phyloP scores from a whole-genome alignment of 208 protist genomes.

The Wallacemonas sp. region DNA sequence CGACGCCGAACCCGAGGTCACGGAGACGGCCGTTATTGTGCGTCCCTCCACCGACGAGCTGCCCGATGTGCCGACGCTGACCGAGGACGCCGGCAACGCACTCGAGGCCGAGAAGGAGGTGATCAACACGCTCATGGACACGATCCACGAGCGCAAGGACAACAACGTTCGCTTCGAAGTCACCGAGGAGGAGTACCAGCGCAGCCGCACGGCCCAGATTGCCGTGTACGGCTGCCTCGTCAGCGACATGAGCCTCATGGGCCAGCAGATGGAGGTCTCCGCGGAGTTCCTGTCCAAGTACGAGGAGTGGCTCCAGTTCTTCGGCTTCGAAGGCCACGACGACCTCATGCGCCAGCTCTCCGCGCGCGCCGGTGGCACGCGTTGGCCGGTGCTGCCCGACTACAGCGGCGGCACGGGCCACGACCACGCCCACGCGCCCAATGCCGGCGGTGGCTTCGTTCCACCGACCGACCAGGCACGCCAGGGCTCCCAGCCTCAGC shows the following conservation, averaged over 20 bases:
- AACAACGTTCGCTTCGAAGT: conserved; percentile 39
- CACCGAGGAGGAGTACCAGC: conserved; percentile 41
- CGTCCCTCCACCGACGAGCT: conserved; percentile 18
- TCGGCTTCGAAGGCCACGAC: conserved; percentile 55
- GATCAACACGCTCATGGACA: conserved; percentile 59
- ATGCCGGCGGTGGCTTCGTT: conserved; percentile 21
- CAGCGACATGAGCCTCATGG: conserved; percentile 77
- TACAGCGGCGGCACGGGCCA: conserved; percentile 12
- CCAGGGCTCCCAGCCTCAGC: conserved; percentile 4
- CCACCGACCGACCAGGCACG: conserved; percentile 31
- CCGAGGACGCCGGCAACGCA: conserved; percentile 45
- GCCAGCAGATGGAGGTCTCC: conserved; percentile 41
- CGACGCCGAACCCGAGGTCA: conserved; percentile 8
- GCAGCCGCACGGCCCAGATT: conserved; percentile 54
- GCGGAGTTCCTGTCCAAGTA: conserved; percentile 65
- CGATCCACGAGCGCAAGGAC: conserved; percentile 52
- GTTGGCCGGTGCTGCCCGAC: conserved; percentile 25
- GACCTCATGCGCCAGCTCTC: conserved; percentile 50
- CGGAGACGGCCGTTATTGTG: conserved; percentile 21
- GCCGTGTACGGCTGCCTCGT: conserved; percentile 80
- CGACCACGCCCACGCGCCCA: conserved; percentile 15
- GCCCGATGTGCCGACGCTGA: conserved; percentile 17
- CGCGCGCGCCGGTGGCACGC: conserved; percentile 24
- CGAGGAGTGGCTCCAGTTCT: conserved; percentile 68
- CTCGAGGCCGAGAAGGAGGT: conserved; percentile 59